Percentiles rank a stretch among this genome's conserved stretches.
phyloP scores from a whole-genome alignment of 176 grass and related monocot genomes.

The Eleusine coracana region DNA sequence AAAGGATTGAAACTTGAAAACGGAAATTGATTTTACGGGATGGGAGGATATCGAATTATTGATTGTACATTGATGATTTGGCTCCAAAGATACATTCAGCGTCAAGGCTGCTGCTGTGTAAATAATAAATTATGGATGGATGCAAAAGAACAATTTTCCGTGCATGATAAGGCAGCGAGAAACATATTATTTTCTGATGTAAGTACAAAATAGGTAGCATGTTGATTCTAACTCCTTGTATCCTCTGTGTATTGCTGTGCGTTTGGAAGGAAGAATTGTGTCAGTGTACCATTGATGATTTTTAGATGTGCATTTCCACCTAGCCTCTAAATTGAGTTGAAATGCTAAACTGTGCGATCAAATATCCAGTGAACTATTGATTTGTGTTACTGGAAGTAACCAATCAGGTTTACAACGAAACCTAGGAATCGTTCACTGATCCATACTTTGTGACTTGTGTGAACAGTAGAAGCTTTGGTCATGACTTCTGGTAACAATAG shows the following conservation, averaged over 20 bases:
- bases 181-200: slow-evolving; percentile 27
- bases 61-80: slow-evolving; percentile 34
- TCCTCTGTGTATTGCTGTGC: slow-evolving; percentile 10
- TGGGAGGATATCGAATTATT: background rate
- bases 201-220: slow-evolving; percentile 5
- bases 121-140: slow-evolving; percentile 31
- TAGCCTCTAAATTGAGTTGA: background rate
- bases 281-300: slow-evolving; percentile 19
- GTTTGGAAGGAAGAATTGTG: background rate
- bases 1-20: slow-evolving; percentile 52
- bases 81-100: slow-evolving; percentile 8
- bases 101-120: slow-evolving; percentile 11
- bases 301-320: background rate
- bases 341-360: background rate
- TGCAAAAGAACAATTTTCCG: slow-evolving; percentile 6
- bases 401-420: no score
- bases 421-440: no score
- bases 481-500: no score
- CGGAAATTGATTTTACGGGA: slow-evolving; percentile 44
- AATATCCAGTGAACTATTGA: no score
- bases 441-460: no score
- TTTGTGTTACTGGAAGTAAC: no score
- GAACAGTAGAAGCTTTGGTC: no score
- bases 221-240: slow-evolving; percentile 17
- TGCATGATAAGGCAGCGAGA: background rate